Conservation (phyloP, 1,284 basidiomycete genomes). For the Rhodotorula sp. region DNA sequence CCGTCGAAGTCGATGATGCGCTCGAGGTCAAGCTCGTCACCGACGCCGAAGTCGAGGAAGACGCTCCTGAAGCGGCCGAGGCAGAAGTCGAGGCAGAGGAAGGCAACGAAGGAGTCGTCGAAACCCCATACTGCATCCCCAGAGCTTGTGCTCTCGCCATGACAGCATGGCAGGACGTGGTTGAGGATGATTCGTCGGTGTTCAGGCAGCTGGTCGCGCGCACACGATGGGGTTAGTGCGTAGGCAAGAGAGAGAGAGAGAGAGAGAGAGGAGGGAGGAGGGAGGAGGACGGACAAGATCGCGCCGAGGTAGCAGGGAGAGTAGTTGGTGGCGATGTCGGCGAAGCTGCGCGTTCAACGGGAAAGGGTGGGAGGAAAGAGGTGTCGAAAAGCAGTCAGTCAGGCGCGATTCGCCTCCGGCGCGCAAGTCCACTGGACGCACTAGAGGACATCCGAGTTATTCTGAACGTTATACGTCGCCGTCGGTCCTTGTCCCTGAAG, state of each 20-base stretch:
- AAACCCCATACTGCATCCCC: constrained; percentile 19
- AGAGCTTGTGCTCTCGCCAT: constrained; percentile 17
- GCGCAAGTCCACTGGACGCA: background rate
- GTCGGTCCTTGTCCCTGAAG: constrained; percentile 4
- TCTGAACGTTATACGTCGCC: constrained; percentile 9
- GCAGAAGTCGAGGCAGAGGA: background rate
- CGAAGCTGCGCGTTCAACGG: constrained; percentile 14
- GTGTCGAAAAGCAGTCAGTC: background rate
- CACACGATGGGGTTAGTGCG: background rate
- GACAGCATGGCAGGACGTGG: constrained; percentile 17
- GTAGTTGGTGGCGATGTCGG: constrained; percentile 18
- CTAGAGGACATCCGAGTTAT: constrained; percentile 21
- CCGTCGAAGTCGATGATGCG: background rate
- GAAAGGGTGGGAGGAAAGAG: background rate
- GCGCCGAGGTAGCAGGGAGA: constrained; percentile 31
- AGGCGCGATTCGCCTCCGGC: no score
- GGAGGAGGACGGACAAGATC: constrained; percentile 17
- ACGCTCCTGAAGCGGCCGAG: background rate
- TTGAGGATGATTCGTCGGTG: constrained; percentile 26
- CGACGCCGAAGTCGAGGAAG: background rate
- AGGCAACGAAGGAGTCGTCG: constrained; percentile 1
- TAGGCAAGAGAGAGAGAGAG: no score
- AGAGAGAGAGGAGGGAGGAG: background rate
- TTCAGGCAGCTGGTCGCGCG: constrained; percentile 37
- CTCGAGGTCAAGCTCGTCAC: background rate